Conservation (phyloP, 129 eudicot genomes). For the Tanacetum coccineum region DNA sequence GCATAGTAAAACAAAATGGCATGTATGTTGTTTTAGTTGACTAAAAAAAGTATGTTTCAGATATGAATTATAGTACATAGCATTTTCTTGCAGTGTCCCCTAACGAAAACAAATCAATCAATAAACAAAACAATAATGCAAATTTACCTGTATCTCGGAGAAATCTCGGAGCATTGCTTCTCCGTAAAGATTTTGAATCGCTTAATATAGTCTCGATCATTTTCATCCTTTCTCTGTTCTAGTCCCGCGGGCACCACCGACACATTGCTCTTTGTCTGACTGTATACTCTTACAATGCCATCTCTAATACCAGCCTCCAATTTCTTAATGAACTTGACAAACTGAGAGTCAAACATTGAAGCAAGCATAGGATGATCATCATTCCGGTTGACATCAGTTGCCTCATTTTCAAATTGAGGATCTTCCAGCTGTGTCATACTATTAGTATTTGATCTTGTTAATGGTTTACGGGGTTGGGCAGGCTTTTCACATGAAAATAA, state of each 20-base stretch:
- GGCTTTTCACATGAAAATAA: slow-evolving; percentile 61
- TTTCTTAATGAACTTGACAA: slow-evolving; percentile 47
- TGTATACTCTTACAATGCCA: slow-evolving; percentile 61
- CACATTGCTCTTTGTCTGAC: slow-evolving; percentile 78
- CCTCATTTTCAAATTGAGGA: slow-evolving; percentile 48
- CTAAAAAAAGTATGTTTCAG: too few relatives aligned
- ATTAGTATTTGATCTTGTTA: slow-evolving; percentile 77
- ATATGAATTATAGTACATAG: too few relatives aligned
- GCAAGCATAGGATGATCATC: slow-evolving; percentile 78
- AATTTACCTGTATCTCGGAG: slow-evolving; percentile 87
- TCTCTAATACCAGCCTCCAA: slow-evolving; percentile 70
- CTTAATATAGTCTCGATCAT: slow-evolving; percentile 58
- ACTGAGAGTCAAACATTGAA: slow-evolving; percentile 61
- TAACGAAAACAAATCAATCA: neutral
- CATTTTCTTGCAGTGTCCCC: neutral
- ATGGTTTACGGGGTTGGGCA: slow-evolving; percentile 48
- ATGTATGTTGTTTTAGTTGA: too few relatives aligned
- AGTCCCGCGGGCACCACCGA: slow-evolving; percentile 88
- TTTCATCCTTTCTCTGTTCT: slow-evolving; percentile 69
- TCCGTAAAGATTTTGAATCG: slow-evolving; percentile 70
- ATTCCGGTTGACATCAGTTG: slow-evolving; percentile 33
- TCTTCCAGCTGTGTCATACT: slow-evolving; percentile 88
- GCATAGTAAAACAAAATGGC: too few relatives aligned
- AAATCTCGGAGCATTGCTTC: slow-evolving; percentile 83
- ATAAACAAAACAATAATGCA: neutral